A percentile compares a stretch with the other conserved stretches of the same genome.
Conservation (phyloP, 1,284 basidiomycete species). For the Entoloma clypeatum region DNA sequence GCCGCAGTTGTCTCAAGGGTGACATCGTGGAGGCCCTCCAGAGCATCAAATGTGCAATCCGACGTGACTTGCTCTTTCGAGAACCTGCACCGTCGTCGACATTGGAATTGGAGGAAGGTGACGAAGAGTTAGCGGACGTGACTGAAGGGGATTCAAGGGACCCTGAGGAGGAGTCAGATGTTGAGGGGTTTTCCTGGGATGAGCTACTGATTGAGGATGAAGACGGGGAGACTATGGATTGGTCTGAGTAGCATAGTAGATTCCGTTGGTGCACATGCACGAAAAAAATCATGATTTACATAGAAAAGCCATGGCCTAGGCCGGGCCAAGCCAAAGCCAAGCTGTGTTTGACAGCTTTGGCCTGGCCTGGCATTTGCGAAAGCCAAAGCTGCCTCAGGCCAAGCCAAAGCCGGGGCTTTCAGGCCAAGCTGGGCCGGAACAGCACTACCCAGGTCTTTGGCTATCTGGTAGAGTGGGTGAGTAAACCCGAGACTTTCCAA, state of each 20-base stretch:
- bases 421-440: too few relatives aligned
- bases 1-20: too few relatives aligned
- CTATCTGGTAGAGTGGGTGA: too few relatives aligned
- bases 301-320: slow-evolving; percentile 4
- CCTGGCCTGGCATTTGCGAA: slow-evolving; percentile 5
- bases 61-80: not conserved
- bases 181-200: too few relatives aligned
- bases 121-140: not conserved
- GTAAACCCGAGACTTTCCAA: too few relatives aligned
- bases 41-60: too few relatives aligned
- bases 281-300: slow-evolving; percentile 2
- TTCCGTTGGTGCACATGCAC: not conserved
- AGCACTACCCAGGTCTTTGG: too few relatives aligned
- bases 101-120: slow-evolving; percentile 2
- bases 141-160: too few relatives aligned
- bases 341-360: slow-evolving; percentile 7
- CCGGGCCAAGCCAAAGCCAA: slow-evolving; percentile 3
- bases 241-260: too few relatives aligned
- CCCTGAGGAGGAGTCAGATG: too few relatives aligned
- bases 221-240: not conserved
- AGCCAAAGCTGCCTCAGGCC: slow-evolving; percentile 9
- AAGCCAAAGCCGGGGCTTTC: too few relatives aligned
- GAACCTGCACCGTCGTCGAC: not conserved
- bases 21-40: not conserved
- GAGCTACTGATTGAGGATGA: not conserved